These are phyloP conservation scores for Salix suchowensis DNA, from an alignment of 345 rosid genomes.

Conservation along the genomic window DNA sequence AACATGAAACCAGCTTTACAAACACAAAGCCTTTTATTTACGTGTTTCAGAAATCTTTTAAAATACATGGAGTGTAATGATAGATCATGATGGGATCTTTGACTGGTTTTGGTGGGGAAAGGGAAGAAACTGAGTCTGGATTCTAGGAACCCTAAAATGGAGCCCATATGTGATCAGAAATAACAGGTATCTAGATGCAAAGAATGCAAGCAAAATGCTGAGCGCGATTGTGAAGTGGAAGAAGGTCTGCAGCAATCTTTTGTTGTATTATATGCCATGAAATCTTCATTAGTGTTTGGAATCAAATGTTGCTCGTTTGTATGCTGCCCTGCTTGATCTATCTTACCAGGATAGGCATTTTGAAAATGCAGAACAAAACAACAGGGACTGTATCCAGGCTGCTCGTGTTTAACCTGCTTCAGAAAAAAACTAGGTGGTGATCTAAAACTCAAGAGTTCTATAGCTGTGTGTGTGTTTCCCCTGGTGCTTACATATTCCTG, in stretches of 20 bases:
- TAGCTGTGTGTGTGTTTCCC: background rate
- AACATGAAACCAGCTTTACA: no score
- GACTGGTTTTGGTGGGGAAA: no score
- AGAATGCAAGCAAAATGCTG: background rate
- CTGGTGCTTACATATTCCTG: background rate
- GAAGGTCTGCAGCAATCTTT: background rate
- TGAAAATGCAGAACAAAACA: background rate
- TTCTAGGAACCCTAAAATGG: no score
- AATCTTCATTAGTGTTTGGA: background rate
- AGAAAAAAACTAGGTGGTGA: background rate
- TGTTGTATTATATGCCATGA: background rate
- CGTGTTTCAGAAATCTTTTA: no score
- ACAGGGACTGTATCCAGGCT: background rate
- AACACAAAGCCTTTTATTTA: no score
- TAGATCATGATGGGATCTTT: no score
- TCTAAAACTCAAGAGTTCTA: background rate
- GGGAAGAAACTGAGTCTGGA: no score
- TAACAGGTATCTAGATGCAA: background rate
- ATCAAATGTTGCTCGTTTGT: no score
- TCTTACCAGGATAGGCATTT: background rate
- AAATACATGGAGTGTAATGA: no score
- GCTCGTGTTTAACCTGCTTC: background rate
- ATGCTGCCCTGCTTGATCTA: background rate
- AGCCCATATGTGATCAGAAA: background rate
- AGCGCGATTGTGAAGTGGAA: background rate